Percentiles rank a stretch among this genome's conserved stretches.
phyloP scores from a whole-genome alignment of 148 eudicot species.

The Diospyros lotus region DNA sequence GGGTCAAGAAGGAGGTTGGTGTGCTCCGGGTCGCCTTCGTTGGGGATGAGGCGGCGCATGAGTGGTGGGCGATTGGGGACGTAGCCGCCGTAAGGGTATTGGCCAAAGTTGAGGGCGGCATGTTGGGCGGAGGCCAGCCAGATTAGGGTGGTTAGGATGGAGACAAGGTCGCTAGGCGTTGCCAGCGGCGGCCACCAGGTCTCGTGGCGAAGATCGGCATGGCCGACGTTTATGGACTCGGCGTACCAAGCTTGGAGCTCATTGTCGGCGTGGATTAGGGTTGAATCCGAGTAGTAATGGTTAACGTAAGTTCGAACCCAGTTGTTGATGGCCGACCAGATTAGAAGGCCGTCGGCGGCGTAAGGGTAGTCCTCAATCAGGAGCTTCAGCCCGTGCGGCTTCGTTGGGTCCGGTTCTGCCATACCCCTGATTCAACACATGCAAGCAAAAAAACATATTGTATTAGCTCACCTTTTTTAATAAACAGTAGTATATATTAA shows the following conservation, averaged over 20 bases:
- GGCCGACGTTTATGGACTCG: constrained; percentile 86
- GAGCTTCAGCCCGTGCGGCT: constrained; percentile 73
- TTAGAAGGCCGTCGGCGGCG: constrained; percentile 79
- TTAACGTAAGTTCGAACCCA: constrained; percentile 71
- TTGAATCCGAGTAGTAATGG: constrained; percentile 62
- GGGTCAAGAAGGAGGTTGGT: constrained; percentile 52
- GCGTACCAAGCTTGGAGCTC: constrained; percentile 94
- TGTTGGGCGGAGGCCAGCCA: constrained; percentile 94
- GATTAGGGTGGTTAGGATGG: constrained; percentile 66
- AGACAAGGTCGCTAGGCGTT: constrained; percentile 50
- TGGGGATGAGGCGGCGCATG: constrained; percentile 71
- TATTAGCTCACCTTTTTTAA: no score
- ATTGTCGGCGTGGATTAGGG: constrained; percentile 41
- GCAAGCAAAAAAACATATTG: no score
- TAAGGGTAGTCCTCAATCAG: constrained; percentile 81
- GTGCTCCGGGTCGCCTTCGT: constrained; percentile 71
- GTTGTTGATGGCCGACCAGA: constrained; percentile 69
- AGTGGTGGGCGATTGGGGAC: constrained; percentile 78
- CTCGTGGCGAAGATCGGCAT: constrained; percentile 61
- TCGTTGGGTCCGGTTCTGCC: constrained; percentile 75
- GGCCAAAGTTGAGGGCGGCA: constrained; percentile 85
- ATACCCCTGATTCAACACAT: constrained; percentile 55
- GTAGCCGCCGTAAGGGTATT: constrained; percentile 93
- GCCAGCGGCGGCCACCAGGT: constrained; percentile 75
- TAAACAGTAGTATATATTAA: no score